Base-by-base conservation (phyloP, 768 basidiomycete genomes). In the Auricularia sp. region DNA sequence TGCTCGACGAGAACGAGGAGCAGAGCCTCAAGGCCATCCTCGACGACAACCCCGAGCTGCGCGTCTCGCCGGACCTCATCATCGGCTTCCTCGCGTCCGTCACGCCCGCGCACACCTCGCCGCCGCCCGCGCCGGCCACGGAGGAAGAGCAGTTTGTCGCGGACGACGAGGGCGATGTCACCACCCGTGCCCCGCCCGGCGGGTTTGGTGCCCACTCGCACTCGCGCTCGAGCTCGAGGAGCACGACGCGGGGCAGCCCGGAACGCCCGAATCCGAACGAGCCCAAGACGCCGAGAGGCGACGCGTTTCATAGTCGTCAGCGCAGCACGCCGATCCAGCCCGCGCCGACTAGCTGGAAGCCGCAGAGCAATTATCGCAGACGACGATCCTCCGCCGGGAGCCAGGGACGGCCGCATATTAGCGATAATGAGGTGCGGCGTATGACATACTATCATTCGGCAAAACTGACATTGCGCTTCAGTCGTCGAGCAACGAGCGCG, bases 1-100 rank as follows among this genome's bases (percentile, higher is more conserved):
- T 92, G n/a, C 77, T 94, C 69, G 79, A 81, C 10, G 77, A 78
- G 45, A 79, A 85, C 29, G 92, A 93, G 73, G 80, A 83, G 69
- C 77, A 77, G 24, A 77, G 82, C 78, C 81, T 93, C 65, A 81
- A 83, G 59, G 68, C 75, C 11, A 75, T 92, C 59, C 77, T 90
- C 62, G 80, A 77, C 33, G 74, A 74, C 62, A 85, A 86, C 70
- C 85, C 85, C 0, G 85, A 82, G 33, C 79, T 90, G 62, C 81
- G 85, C 73, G 85, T 88, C 21, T 89, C 87, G 2, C 89, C 90
- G 0, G 79, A 84, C 63, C 77, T 91, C 13, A 64, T 72, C 8
- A 37, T 72, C 14, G 69, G 73, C 36, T 78, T 92, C 69, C 82
- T 92, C 39, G 89, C 89, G 70, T 62, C 45, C 29, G 54, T 67